Evolutionary conservation across 108 stramenopile species (phyloP).

Genomic region (Asterionellopsis glacialis): DNA sequence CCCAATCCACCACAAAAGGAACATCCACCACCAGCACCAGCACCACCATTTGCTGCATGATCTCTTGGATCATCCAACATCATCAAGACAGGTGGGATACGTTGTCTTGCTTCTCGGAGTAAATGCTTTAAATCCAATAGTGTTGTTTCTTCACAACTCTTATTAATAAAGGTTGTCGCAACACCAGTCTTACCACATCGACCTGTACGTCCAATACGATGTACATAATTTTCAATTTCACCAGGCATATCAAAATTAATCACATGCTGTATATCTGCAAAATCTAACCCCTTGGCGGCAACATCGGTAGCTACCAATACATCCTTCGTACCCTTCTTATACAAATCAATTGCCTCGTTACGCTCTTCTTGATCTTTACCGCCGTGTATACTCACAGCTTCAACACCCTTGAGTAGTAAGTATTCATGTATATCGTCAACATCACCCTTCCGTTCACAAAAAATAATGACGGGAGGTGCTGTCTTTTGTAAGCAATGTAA

Average conservation of each 20-base stretch:
- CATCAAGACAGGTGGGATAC: constrained; percentile 96
- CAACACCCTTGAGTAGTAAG: constrained; percentile 95
- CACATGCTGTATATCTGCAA: constrained; percentile 97
- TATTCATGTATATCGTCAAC: constrained; percentile 99
- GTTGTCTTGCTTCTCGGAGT: constrained; percentile 96
- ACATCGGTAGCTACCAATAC: constrained; percentile 98
- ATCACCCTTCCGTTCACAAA: constrained; percentile 95
- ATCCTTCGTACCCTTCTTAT: constrained; percentile 93
- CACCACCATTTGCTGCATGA: constrained; percentile 46
- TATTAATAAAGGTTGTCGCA: constrained; percentile 99
- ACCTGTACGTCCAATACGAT: constrained; percentile 98
- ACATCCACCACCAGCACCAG: constrained; percentile 85
- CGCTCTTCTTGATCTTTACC: constrained; percentile 99
- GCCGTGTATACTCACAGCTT: constrained; percentile 98
- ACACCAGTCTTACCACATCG: constrained; percentile 99
- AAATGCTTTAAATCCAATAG: constrained; percentile 97
- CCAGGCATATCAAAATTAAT: constrained; percentile 99
- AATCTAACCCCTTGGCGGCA: constrained; percentile 99
- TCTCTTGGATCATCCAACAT: constrained; percentile 96
- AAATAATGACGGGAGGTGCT: constrained; percentile 96
- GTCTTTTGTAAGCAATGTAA: constrained; percentile 98
- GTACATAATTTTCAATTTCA: constrained; percentile 97
- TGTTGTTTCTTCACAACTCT: constrained; percentile 86
- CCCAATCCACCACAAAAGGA: constrained; percentile 99
- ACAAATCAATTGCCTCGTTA: constrained; percentile 90